Percentiles rank a stretch among this genome's conserved stretches.
These are phyloP conservation scores for Paramyrothecium roridum DNA, from an alignment of 2,329 filamentous ascomycete genomes.

Conservation along the genomic window DNA sequence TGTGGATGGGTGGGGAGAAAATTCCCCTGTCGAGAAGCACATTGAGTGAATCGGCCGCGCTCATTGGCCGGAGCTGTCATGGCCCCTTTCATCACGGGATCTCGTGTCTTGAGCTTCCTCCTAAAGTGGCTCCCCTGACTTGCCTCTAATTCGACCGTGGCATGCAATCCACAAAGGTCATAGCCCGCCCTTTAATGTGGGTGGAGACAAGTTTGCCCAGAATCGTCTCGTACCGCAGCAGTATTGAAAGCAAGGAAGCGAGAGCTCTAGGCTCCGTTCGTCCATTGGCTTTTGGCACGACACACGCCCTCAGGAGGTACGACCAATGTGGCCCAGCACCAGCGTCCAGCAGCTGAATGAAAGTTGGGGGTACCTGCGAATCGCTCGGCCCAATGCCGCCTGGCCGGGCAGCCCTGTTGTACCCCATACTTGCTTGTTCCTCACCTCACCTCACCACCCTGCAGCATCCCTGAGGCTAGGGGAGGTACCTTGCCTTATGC, in stretches of 20 bases:
- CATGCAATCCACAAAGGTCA: neutral
- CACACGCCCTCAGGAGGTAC: no score
- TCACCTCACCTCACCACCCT: neutral
- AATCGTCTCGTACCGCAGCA: neutral
- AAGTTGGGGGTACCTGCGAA: neutral
- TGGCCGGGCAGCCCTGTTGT: no score
- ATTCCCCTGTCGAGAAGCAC: neutral
- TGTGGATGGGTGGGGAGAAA: neutral
- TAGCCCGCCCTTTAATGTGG: neutral
- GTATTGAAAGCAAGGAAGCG: neutral
- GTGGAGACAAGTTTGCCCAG: neutral
- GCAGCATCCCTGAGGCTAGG: no score
- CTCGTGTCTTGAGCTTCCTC: neutral
- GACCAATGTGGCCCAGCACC: neutral
- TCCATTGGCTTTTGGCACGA: neutral
- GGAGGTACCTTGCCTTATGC: no score
- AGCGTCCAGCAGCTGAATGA: neutral
- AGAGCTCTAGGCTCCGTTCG: neutral
- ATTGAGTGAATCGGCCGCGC: neutral
- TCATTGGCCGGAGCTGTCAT: neutral
- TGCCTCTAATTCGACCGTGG: neutral
- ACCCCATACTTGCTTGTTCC: neutral
- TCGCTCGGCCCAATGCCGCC: neutral
- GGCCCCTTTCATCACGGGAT: neutral
- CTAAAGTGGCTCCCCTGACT: neutral